Evolutionary conservation across 331 rosid genomes (phyloP).

Genomic region (Pyracantha coccinea): DNA sequence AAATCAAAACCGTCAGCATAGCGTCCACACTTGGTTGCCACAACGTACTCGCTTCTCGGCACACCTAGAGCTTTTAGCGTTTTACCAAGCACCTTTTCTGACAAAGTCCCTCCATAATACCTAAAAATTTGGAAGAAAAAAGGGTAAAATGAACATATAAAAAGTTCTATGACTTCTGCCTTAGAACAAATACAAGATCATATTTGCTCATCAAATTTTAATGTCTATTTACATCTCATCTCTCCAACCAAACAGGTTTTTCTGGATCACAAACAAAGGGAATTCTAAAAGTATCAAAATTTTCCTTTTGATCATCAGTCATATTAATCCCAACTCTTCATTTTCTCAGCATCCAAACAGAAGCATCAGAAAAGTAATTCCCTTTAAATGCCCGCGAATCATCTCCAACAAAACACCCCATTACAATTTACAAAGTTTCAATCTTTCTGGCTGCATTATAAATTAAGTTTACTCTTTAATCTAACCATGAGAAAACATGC

Average conservation of each 20-base stretch:
- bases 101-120: slow-evolving; percentile 74
- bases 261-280: background rate
- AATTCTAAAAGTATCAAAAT: background rate
- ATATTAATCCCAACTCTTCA: background rate
- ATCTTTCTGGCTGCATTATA: background rate
- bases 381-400: background rate
- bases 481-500: background rate
- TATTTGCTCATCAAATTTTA: background rate
- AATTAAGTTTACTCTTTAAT: no score
- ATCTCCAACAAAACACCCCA: background rate
- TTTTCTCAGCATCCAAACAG: slow-evolving; percentile 5
- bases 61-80: slow-evolving; percentile 62
- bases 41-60: slow-evolving; percentile 67
- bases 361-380: background rate
- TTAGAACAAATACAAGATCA: background rate
- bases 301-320: background rate
- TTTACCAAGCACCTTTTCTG: slow-evolving; percentile 79
- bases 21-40: slow-evolving; percentile 85
- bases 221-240: background rate
- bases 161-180: background rate
- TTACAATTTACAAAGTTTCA: background rate
- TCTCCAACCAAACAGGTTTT: background rate
- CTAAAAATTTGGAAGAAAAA: slow-evolving; percentile 21
- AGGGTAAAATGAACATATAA: background rate
- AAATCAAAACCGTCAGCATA: slow-evolving; percentile 80